phyloP scores from a whole-genome alignment of 2,329 filamentous ascomycete species.

The Cryphonectria naterciae region DNA sequence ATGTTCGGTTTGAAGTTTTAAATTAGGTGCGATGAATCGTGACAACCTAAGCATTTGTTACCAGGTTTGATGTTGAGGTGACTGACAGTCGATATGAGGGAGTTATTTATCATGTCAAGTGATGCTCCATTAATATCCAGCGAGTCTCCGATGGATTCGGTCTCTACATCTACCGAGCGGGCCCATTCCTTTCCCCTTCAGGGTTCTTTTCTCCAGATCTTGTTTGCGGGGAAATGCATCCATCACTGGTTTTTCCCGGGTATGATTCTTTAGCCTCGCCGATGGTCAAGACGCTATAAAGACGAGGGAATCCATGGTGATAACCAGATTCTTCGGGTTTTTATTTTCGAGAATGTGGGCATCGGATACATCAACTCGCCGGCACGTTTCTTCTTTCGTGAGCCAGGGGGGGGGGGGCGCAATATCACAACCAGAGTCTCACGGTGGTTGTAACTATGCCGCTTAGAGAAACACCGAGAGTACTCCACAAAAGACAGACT shows the following conservation, averaged over 20 bases:
- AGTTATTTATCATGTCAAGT: background rate
- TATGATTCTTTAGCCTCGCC: background rate
- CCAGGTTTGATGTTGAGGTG: background rate
- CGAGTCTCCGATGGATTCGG: constrained; percentile 1
- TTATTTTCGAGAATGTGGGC: background rate
- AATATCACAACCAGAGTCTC: background rate
- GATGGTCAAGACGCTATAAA: background rate
- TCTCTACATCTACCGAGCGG: constrained; percentile 8
- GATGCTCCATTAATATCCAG: background rate
- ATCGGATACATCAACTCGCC: background rate
- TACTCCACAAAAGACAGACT: background rate
- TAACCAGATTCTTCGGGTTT: background rate
- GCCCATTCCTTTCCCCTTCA: background rate
- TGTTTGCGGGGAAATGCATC: constrained; percentile 14
- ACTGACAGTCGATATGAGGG: no score
- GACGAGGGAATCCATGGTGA: background rate
- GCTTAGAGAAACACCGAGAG: background rate
- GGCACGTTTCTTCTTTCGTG: background rate
- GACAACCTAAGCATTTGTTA: background rate
- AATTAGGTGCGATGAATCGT: background rate
- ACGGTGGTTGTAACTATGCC: background rate
- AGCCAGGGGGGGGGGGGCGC: no score
- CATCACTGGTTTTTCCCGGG: background rate
- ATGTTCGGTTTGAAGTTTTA: background rate
- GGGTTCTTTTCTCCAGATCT: background rate